Percentiles rank a stretch among this genome's conserved stretches.
Conservation (phyloP, 805 yeast species). For the Candida odintsovae region DNA sequence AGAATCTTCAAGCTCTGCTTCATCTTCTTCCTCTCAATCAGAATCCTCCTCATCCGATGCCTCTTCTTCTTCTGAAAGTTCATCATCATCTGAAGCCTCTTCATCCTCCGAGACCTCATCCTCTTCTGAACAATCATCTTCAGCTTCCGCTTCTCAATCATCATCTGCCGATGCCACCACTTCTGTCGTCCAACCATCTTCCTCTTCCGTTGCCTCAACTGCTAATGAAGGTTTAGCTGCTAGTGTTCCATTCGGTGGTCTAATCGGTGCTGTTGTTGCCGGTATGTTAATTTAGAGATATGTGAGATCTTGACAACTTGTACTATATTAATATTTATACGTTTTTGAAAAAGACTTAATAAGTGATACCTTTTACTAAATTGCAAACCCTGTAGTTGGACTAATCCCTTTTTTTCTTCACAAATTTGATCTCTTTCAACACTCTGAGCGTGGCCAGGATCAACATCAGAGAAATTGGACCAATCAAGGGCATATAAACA, state of each 20-base stretch:
- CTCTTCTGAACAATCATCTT: conserved; percentile 16
- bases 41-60: conserved; percentile 19
- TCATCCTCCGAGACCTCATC: conserved; percentile 13
- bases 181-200: conserved; percentile 14
- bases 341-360: neutral
- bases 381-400: conserved; percentile 5
- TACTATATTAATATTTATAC: too few species aligned
- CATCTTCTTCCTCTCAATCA: conserved; percentile 4
- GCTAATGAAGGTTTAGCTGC: conserved; percentile 8
- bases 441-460: conserved; percentile 44
- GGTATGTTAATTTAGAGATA: conserved; percentile 1
- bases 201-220: conserved; percentile 14
- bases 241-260: conserved; percentile 1
- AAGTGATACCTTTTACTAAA: neutral
- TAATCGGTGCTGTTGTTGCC: conserved; percentile 1
- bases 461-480: conserved; percentile 73
- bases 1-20: conserved; percentile 2
- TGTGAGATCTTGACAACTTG: neutral
- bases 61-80: conserved; percentile 16
- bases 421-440: conserved; percentile 30
- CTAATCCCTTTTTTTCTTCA: conserved; percentile 12
- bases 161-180: conserved; percentile 11
- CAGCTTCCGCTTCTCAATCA: conserved; percentile 15
- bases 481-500: conserved; percentile 83
- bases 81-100: conserved; percentile 9